phyloP scores from a whole-genome alignment of 805 yeast species.

The Candida chilensis region DNA sequence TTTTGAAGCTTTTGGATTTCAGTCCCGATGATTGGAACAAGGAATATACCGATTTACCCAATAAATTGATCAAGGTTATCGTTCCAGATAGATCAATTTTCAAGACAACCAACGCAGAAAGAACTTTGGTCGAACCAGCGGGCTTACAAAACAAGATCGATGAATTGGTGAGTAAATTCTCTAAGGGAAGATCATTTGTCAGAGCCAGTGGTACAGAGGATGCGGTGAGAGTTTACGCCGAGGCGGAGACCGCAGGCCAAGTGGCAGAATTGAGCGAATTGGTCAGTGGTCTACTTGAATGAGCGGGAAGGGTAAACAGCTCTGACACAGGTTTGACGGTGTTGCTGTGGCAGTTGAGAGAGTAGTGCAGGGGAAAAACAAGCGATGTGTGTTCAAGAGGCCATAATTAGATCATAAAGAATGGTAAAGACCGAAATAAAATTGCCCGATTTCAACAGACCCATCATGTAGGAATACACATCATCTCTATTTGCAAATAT shows the following conservation, averaged over 20 bases:
- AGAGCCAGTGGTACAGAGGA: slow-evolving; percentile 98
- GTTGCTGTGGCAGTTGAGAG: too few species aligned
- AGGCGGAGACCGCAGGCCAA: slow-evolving; percentile 44
- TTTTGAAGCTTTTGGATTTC: slow-evolving; percentile 46
- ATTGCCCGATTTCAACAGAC: too few species aligned
- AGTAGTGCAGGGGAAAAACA: too few species aligned
- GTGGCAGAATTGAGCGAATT: slow-evolving; percentile 17
- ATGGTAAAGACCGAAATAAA: too few species aligned
- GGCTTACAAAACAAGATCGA: slow-evolving; percentile 77
- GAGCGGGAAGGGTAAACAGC: too few species aligned
- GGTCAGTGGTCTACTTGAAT: slow-evolving; percentile 17
- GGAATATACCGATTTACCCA: slow-evolving; percentile 80
- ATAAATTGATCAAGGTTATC: slow-evolving; percentile 67
- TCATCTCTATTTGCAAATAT: too few species aligned
- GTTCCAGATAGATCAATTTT: slow-evolving; percentile 78
- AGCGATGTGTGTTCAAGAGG: too few species aligned
- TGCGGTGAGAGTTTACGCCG: slow-evolving; percentile 93
- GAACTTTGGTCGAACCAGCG: slow-evolving; percentile 64
- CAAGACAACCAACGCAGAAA: slow-evolving; percentile 85
- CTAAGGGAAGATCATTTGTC: slow-evolving; percentile 78
- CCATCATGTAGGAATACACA: too few species aligned
- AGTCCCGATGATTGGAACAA: slow-evolving; percentile 66
- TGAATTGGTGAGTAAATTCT: slow-evolving; percentile 41
- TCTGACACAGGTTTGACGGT: too few species aligned
- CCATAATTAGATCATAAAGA: too few species aligned